These are phyloP conservation scores for Cladochytrium replicatum DNA, from an alignment of 192 early-diverging fungal species.

Conservation along the genomic window DNA sequence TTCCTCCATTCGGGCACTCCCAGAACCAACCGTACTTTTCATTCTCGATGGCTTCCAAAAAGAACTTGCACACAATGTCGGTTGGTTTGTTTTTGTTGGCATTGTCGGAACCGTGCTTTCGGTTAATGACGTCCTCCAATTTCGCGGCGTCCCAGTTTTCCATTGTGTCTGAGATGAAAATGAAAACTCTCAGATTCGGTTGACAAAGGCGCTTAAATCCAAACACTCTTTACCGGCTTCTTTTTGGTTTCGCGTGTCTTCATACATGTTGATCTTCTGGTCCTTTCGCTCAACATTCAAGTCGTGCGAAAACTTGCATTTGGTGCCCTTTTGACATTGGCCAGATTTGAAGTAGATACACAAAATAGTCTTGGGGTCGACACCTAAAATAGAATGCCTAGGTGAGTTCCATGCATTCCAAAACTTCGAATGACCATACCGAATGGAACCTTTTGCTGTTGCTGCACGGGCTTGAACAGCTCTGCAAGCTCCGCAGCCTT, in stretches of 20 bases:
- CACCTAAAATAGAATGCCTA: slow-evolving; percentile 32
- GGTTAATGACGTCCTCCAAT: slow-evolving; percentile 77
- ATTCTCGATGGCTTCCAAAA: slow-evolving; percentile 92
- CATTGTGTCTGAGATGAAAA: slow-evolving; percentile 83
- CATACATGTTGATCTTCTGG: slow-evolving; percentile 89
- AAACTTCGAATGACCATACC: slow-evolving; percentile 43
- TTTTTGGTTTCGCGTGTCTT: slow-evolving; percentile 63
- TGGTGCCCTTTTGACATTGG: slow-evolving; percentile 75
- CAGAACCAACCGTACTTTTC: slow-evolving; percentile 99
- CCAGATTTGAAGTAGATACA: slow-evolving; percentile 91
- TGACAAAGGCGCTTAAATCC: neutral
- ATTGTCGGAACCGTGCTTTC: slow-evolving; percentile 52
- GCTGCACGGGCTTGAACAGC: slow-evolving; percentile 80
- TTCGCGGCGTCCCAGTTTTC: slow-evolving; percentile 92
- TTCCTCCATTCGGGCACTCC: slow-evolving; percentile 95
- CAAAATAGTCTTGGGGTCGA: slow-evolving; percentile 90
- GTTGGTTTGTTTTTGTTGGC: slow-evolving; percentile 77
- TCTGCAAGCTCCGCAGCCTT: slow-evolving; percentile 84
- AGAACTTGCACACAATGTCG: slow-evolving; percentile 96
- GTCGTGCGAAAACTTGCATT: slow-evolving; percentile 99
- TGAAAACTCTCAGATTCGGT: no score
- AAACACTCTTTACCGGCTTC: slow-evolving; percentile 45
- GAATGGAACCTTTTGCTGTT: slow-evolving; percentile 91
- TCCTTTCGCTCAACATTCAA: slow-evolving; percentile 77
- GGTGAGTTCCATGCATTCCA: neutral